Evolutionary conservation across 257 asterid genomes (phyloP), one percentile per base, ranked within the genome.

Genomic region (Jaltomata sinuosa): DNA sequence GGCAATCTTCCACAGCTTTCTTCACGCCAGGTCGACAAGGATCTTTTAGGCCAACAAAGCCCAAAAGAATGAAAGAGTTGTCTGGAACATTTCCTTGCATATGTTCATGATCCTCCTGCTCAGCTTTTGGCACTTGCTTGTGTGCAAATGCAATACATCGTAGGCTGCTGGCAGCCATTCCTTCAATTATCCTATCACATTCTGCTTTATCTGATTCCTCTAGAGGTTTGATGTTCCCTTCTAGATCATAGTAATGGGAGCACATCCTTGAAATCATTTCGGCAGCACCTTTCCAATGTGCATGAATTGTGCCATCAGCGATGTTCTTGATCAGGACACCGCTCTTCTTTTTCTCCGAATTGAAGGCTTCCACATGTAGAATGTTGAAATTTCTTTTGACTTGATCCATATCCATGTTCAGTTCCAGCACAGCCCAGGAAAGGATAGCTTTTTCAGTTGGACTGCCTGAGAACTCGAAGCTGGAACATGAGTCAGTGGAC

Each of bases 241-340:
- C 85, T 5, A 15, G 21, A 86, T 92, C 88, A 74, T 88, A 90
- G 86, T 89, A 92, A 27, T 87, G 86, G 0, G 94, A 85, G 86
- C 96, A 95, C 90, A 83, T 85, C 83, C 88, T 88, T 27, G 92
- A 87, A 2, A 95, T 85, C 94, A 91, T 92, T 45, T 95, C 98
- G 6, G 98, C 97, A 6, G 94, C 97, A 29, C 98, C 98, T 84
- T 93, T 95, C 98, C 98, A 93, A 53, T 92, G 96, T 14, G 87
- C 91, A 76, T 91, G 91, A 34, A 79, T 1, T 0, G 83, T 69
- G 47, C 82, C 85, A 32, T 91, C 94, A 11, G 8, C 82, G 10
- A 57, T 31, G 38, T 89, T 92, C 86, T 83, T 87, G 82, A 88
- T 42, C 25, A 90, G 38, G 55, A 95, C 79, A 1, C 98, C 97